Conservation (phyloP, 2,329 filamentous ascomycete genomes). For the Arthrobotrys pseudoclavata region DNA sequence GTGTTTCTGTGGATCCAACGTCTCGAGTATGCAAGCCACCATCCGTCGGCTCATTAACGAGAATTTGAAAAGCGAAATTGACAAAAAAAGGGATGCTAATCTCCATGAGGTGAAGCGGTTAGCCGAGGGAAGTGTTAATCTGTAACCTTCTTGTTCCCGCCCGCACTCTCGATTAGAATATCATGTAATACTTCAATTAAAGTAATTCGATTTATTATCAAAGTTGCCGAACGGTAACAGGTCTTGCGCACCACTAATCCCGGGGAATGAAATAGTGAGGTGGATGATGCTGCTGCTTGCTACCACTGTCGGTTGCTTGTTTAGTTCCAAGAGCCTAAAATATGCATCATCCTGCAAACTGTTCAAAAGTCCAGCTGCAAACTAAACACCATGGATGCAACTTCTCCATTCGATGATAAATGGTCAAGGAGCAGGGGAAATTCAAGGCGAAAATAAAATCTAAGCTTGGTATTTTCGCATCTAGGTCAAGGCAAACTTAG, state of each 20-base stretch:
- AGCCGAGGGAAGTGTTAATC: constrained; percentile 19
- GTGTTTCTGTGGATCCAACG: constrained; percentile 38
- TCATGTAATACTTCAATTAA: constrained; percentile 16
- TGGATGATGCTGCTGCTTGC: background rate
- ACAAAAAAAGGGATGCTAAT: constrained; percentile 2
- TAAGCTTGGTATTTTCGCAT: constrained; percentile 24
- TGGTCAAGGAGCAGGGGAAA: constrained; percentile 21
- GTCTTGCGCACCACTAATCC: constrained; percentile 39
- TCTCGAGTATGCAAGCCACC: constrained; percentile 58
- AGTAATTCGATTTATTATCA: background rate
- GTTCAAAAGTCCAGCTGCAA: constrained; percentile 13
- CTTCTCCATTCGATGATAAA: constrained; percentile 8
- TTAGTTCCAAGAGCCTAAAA: constrained; percentile 27
- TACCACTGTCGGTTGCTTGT: constrained; percentile 16
- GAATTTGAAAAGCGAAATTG: constrained; percentile 12
- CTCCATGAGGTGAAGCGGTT: constrained; percentile 16
- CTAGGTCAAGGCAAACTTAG: background rate
- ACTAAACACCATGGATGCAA: constrained; percentile 32
- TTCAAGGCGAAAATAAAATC: constrained; percentile 9
- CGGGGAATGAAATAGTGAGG: constrained; percentile 39
- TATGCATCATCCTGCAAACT: constrained; percentile 29
- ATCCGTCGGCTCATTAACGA: constrained; percentile 55
- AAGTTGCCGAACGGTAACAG: constrained; percentile 18
- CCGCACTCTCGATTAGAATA: constrained; percentile 12
- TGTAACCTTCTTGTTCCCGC: constrained; percentile 11